Base-by-base conservation (phyloP, 805 yeast species). In the Zygotorulaspora sp. region DNA sequence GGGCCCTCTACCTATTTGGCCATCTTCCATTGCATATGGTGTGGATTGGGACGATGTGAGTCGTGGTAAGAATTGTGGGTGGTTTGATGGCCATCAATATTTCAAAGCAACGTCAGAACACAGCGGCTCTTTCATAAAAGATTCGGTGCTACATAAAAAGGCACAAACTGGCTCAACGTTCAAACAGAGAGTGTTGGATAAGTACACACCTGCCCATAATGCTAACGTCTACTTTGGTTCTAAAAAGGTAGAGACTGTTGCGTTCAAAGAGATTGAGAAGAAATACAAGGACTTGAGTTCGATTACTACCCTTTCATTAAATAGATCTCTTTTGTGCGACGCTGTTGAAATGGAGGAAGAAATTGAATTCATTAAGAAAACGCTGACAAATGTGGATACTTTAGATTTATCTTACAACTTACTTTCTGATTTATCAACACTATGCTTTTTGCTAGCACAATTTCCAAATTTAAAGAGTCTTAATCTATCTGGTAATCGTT, bases 1-100 rank as follows among this genome's bases (percentile, higher is more conserved):
- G 2, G 96, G 96, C 0, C 30, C 35, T 2, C 60, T 87, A 0
- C 77, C 79, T 0, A 67, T 63, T 9, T 87, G 96, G 96, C 71
- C 74, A 0, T 54, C 57, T 7, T 64, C 58, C 0, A 27, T 47
- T 1, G 87, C 90, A 0, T 58, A 75, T 10, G 97, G 97, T 0
- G 70, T 89, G 3, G 96, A 89, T 57, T 89, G 96, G 96, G 97
- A 89, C 55, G 66, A 77, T 30, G 61, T 70, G 0, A 38, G 43
- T 0, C 66, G 87, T 23, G 97, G 97, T 1, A 85, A 80, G 50
- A 77, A 88, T 55, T 63, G 73, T 44, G 97, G 97, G 0, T 40
- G 54, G 1, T 43, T 76, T 18, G 65, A 73, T 14, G 85, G 80
- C 0, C 50, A 60, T 0, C 49, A 55, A 36, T 85, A 85, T 55